Percentiles rank a stretch among this genome's conserved stretches.
Evolutionary conservation across 2,329 filamentous ascomycete species (phyloP).

Genomic region (Penicillium polonicum): DNA sequence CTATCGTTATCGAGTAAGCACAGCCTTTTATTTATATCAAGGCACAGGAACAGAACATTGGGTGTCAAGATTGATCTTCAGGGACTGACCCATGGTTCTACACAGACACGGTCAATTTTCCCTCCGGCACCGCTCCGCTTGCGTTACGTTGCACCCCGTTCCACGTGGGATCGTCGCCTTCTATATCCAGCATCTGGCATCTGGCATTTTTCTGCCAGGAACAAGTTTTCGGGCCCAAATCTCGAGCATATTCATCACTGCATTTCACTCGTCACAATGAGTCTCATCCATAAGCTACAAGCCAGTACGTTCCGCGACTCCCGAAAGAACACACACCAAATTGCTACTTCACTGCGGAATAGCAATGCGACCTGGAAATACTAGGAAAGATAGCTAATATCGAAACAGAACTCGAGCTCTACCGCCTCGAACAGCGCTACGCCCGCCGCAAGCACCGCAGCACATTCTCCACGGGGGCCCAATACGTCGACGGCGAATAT

Average conservation of each 20-base stretch:
- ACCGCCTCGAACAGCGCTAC: slow-evolving; percentile 93
- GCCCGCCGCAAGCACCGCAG: slow-evolving; percentile 86
- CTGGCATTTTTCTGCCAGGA: neutral
- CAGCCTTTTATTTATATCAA: neutral
- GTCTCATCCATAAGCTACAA: slow-evolving; percentile 52
- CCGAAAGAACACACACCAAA: neutral
- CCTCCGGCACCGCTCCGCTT: neutral
- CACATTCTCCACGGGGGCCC: slow-evolving; percentile 82
- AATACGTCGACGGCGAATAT: slow-evolving; percentile 96
- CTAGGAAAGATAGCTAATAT: slow-evolving; percentile 53
- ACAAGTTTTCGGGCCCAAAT: neutral
- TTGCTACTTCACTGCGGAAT: neutral
- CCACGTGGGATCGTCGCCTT: slow-evolving; percentile 6
- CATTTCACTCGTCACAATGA: slow-evolving; percentile 40
- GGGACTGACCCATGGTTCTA: slow-evolving; percentile 8
- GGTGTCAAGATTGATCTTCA: neutral
- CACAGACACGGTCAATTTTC: slow-evolving; percentile 7
- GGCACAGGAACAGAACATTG: neutral
- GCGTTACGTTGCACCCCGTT: neutral
- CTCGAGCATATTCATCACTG: neutral
- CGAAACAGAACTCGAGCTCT: slow-evolving; percentile 71
- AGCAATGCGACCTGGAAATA: neutral
- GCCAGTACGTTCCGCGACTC: slow-evolving; percentile 42
- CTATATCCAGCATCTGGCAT: neutral
- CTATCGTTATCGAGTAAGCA: neutral